A percentile compares a stretch with the other conserved stretches of the same genome.
Evolutionary conservation across 2,329 filamentous ascomycete species (phyloP).

Genomic region (Colletotrichum musicola): DNA sequence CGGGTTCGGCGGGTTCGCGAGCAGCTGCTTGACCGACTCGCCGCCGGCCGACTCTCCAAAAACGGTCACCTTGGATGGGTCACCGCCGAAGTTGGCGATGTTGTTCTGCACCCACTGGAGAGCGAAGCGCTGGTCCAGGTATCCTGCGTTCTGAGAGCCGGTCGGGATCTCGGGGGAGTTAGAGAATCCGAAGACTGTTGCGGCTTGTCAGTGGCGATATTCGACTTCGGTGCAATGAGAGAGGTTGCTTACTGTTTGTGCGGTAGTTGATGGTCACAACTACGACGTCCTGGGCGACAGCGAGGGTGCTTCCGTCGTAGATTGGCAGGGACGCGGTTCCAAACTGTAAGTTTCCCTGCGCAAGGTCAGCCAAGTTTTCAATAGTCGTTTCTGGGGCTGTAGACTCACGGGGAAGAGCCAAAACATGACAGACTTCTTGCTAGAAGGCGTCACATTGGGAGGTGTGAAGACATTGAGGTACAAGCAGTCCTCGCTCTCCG

Average conservation of each 20-base stretch:
- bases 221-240: background rate
- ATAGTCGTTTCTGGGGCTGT: background rate
- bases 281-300: slow-evolving; percentile 26
- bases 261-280: slow-evolving; percentile 37
- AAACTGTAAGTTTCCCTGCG: slow-evolving; percentile 33
- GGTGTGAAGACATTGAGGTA: slow-evolving; percentile 51
- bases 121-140: slow-evolving; percentile 69
- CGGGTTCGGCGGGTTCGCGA: slow-evolving; percentile 44
- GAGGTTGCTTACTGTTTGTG: slow-evolving; percentile 25
- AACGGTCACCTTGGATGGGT: slow-evolving; percentile 71
- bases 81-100: slow-evolving; percentile 73
- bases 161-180: slow-evolving; percentile 32
- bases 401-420: slow-evolving; percentile 36
- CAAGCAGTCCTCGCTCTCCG: slow-evolving; percentile 50
- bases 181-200: slow-evolving; percentile 35
- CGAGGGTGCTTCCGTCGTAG: slow-evolving; percentile 34
- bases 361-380: background rate
- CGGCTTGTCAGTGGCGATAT: background rate
- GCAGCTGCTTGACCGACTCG: slow-evolving; percentile 50
- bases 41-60: slow-evolving; percentile 69
- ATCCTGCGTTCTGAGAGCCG: slow-evolving; percentile 59
- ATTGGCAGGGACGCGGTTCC: slow-evolving; percentile 30
- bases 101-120: slow-evolving; percentile 73
- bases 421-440: slow-evolving; percentile 39
- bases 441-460: slow-evolving; percentile 13